phyloP scores from a whole-genome alignment of 768 basidiomycete species.

The Tricholoma terreum region DNA sequence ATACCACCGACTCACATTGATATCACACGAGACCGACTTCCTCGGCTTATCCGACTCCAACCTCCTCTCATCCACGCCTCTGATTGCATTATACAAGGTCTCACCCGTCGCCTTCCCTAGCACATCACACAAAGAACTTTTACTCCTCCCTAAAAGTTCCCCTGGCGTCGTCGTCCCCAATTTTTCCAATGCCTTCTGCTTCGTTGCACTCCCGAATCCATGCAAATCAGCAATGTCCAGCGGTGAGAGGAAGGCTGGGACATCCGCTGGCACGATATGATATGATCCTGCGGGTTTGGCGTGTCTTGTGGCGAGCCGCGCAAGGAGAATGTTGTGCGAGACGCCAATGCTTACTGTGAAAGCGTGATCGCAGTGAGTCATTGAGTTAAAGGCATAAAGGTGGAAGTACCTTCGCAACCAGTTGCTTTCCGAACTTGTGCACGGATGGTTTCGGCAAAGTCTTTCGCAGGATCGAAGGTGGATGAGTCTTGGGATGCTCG shows the following conservation, averaged over 20 bases:
- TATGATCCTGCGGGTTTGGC: conserved; percentile 91
- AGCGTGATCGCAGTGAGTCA: no score
- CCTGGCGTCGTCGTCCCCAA: conserved; percentile 70
- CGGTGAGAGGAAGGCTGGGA: conserved; percentile 54
- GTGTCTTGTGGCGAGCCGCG: conserved; percentile 83
- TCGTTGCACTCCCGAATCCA: conserved; percentile 77
- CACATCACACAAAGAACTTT: conserved; percentile 60
- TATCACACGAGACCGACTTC: conserved; percentile 91
- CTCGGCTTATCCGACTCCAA: conserved; percentile 83
- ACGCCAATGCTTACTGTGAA: conserved; percentile 85
- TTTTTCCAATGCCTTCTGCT: conserved; percentile 78
- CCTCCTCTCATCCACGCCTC: conserved; percentile 79
- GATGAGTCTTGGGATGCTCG: conserved; percentile 23
- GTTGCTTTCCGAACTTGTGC: conserved; percentile 74
- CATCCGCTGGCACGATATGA: conserved; percentile 60
- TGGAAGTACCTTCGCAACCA: conserved; percentile 70
- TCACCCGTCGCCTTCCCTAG: conserved; percentile 83
- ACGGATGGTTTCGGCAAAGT: conserved; percentile 80
- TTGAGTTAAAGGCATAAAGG: conserved; percentile 1
- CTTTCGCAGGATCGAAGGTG: conserved; percentile 61
- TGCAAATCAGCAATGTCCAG: conserved; percentile 80
- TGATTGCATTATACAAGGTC: conserved; percentile 77
- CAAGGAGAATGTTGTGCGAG: conserved; percentile 87
- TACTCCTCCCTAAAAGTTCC: conserved; percentile 63
- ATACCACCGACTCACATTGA: conserved; percentile 66